Conservation (phyloP, 768 basidiomycete species). For the Tricholoma flavovirens region DNA sequence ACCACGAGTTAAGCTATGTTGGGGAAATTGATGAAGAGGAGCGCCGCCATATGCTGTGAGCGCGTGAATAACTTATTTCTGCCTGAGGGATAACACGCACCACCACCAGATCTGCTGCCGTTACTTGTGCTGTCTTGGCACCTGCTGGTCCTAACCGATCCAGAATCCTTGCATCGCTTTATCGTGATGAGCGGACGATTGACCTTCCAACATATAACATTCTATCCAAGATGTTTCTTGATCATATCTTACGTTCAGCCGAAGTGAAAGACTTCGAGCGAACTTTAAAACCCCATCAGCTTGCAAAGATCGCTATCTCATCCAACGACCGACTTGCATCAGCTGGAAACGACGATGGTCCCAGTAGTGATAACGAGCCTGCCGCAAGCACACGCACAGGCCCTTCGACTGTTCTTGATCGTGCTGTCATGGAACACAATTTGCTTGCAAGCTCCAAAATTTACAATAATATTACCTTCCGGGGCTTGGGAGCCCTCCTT, state of each 20-base stretch:
- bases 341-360: constrained; percentile 51
- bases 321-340: constrained; percentile 78
- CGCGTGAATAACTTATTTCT: constrained; percentile 9
- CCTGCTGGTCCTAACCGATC: constrained; percentile 97
- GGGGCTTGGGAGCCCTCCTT: constrained; percentile 85
- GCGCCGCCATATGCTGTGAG: constrained; percentile 84
- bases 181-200: constrained; percentile 85
- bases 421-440: constrained; percentile 99
- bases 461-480: constrained; percentile 96
- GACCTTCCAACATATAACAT: constrained; percentile 83
- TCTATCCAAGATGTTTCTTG: constrained; percentile 96
- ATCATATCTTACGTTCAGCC: constrained; percentile 86
- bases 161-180: constrained; percentile 85
- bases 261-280: constrained; percentile 90
- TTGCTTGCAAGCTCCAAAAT: constrained; percentile 94
- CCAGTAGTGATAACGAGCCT: constrained; percentile 42
- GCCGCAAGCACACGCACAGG: constrained; percentile 75
- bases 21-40: constrained; percentile 93
- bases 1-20: constrained; percentile 92
- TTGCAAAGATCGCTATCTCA: constrained; percentile 85
- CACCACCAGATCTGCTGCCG: constrained; percentile 67
- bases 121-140: constrained; percentile 93
- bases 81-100: constrained; percentile 6
- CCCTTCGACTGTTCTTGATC: constrained; percentile 91
- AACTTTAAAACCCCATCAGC: constrained; percentile 85